A percentile compares a stretch with the other conserved stretches of the same genome.
Evolutionary conservation across 2,329 filamentous ascomycete species (phyloP).

Genomic region (Ceratocystis diversiconidia): DNA sequence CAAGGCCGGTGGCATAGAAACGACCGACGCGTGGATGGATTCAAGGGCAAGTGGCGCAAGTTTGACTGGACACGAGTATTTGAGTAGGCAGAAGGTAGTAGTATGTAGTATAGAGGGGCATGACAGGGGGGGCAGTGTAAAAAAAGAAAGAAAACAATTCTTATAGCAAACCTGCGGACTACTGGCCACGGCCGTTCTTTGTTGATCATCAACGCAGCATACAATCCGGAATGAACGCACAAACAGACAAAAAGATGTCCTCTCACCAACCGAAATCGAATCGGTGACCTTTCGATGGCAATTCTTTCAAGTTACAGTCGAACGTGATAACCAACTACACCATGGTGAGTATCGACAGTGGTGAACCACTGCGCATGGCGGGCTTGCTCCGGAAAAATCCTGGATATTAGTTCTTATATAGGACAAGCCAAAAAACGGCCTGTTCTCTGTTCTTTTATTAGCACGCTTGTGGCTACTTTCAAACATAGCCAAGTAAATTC

Average conservation of each 20-base stretch:
- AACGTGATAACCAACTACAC: slow-evolving; percentile 17
- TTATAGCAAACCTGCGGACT: too few species aligned
- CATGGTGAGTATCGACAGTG: slow-evolving; percentile 16
- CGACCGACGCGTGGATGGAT: slow-evolving; percentile 57
- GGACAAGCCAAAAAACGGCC: neutral
- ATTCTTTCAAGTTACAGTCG: slow-evolving; percentile 17
- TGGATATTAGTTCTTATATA: slow-evolving; percentile 3
- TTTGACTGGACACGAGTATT: slow-evolving; percentile 72
- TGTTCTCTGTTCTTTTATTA: neutral
- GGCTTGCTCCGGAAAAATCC: neutral
- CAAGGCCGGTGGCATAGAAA: slow-evolving; percentile 72
- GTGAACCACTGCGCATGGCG: slow-evolving; percentile 15
- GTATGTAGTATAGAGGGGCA: neutral
- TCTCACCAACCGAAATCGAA: slow-evolving; percentile 10
- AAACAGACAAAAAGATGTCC: neutral
- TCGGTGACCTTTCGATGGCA: slow-evolving; percentile 18
- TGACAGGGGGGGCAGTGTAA: neutral
- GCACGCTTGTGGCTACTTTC: neutral
- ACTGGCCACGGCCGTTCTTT: too few species aligned
- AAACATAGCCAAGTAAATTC: too few species aligned
- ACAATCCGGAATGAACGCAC: too few species aligned
- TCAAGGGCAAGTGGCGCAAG: slow-evolving; percentile 74
- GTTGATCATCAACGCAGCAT: neutral
- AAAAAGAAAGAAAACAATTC: neutral
- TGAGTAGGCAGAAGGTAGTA: slow-evolving; percentile 25